These are phyloP conservation scores for Kwoniella botswanensis DNA, from an alignment of 768 basidiomycete genomes.

Conservation along the genomic window DNA sequence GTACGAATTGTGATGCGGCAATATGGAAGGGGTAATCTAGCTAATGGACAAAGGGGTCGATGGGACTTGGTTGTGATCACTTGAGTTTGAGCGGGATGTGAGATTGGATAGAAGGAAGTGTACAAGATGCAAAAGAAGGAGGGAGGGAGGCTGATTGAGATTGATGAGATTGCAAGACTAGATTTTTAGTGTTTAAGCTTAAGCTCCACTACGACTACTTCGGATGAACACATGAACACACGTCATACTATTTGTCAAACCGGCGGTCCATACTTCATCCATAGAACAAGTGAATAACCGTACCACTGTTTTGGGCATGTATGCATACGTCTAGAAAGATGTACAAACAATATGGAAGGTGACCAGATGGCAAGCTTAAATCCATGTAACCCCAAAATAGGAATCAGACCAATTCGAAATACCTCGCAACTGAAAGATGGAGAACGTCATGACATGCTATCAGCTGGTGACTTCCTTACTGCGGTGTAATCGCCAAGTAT, in stretches of 20 bases:
- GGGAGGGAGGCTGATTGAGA: not conserved
- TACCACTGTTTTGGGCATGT: not conserved
- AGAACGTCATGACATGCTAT: too few relatives aligned
- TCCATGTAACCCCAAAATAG: not conserved
- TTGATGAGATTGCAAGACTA: not conserved
- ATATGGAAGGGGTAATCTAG: too few relatives aligned
- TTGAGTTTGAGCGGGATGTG: not conserved
- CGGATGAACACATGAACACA: not conserved
- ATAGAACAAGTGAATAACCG: not conserved
- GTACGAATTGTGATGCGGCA: too few relatives aligned
- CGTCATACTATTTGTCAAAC: too few relatives aligned
- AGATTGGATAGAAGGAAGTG: not conserved
- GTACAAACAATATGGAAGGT: too few relatives aligned
- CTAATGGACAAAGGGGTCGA: too few relatives aligned
- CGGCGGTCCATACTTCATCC: too few relatives aligned
- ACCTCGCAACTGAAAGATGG: conserved; percentile 33
- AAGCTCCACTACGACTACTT: not conserved
- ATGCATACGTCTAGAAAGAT: too few relatives aligned
- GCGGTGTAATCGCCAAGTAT: too few relatives aligned
- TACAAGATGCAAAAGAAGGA: not conserved
- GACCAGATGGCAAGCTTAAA: too few relatives aligned
- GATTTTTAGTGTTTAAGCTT: not conserved
- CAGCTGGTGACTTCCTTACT: not conserved
- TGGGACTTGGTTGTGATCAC: too few relatives aligned
- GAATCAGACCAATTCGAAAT: conserved; percentile 32